Base-by-base conservation (phyloP, 768 basidiomycete species). In the Lentinula sp. region DNA sequence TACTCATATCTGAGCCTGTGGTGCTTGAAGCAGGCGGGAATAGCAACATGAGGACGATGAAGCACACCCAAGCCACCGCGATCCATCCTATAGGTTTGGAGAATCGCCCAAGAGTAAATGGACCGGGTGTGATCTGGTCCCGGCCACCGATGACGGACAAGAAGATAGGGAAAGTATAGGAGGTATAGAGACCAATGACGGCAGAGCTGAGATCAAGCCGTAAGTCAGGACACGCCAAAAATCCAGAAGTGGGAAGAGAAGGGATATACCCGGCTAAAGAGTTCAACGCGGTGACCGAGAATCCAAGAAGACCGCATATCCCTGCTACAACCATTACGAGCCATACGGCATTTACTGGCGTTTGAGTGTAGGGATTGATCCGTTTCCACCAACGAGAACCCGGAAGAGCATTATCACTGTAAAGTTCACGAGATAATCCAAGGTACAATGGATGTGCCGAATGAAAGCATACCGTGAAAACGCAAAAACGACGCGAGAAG, bases 331-430 rank as follows among this genome's bases (percentile, higher is more conserved):
- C 69, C 73, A 89, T 86, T 28, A 89, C 88, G 49, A 89, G 76
- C 88, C 88, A 90, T 5, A 87, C 88, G 2, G 88, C 88, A 62
- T 89, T 84, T 11, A 89, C 86, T 0, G 88, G 88, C 5, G 88
- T 89, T 66, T 83, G 83, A 1, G 87, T 88, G 63, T 68, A 67
- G 5, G 60, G 68, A 62, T 86, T 86, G 58, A 90, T 79, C 58
- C 70, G 74, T 66, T 87, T 88, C 87, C 86, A 88, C 77, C 78
- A 85, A 28, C 78, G 78, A 39, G 88, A 89, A 5, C 88, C 87
- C 6, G 88, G 88, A 10, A 90, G 78, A 5, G 88, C 88, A 60
- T 88, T 83, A 65, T 90, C 88, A 40, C 88, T 69, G 45, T 49
- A 34, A 9, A 34, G 32, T 37, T 28, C 1, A 13, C 37, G 10